Base-by-base conservation (phyloP, 2,329 filamentous ascomycete species). In the Colletotrichum sublineola region DNA sequence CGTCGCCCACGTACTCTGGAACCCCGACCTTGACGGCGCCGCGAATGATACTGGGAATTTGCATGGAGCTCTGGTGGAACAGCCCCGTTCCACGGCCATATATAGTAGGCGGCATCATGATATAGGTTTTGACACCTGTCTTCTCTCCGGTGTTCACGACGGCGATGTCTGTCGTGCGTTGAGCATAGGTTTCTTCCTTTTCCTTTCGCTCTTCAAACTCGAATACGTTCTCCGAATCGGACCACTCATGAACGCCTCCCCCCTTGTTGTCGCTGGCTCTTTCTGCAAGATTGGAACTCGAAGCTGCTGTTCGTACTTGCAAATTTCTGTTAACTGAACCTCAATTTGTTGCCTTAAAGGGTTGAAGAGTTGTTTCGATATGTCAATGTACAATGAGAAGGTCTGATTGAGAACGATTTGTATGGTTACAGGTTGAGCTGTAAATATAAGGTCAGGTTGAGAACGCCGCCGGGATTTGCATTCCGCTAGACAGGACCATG, bases 21-120 rank as follows among this genome's bases (percentile, higher is more conserved):
- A 66, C 67, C 0, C 75, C 75, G 6, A 74, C 67, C n/a, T 77
- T 75, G 4, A 82, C 56, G 1, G 81, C 79, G 1, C 77, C 72
- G 24, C 77, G 74, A 5, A 81, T 80, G 11, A 83, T 72, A 12
- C 71, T 75, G n/a, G 75, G 82, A 24, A 86, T 78, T 73, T 86
- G 82, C 33, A 83, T 79, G 18, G 81, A 81, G 1, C 74, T 72
- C 11, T 72, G 77, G 48, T 86, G 83, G 75, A 85, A 86, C 0
- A 80, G 75, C 1, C 85, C 86, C 1, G 77, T 79, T 8, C 85
- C 84, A 1, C 75, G 68, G 24, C 86, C 86, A 75, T 84, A 89
- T 58, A 89, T 85, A 4, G 82, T 81, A 0, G 84, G 85, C 0
- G 81, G 79, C 81, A 85, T 85, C 56, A 88, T 78, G 58, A 86